Evolutionary conservation across 441 rosid genomes (phyloP).

Genomic region (Populus hybrid): DNA sequence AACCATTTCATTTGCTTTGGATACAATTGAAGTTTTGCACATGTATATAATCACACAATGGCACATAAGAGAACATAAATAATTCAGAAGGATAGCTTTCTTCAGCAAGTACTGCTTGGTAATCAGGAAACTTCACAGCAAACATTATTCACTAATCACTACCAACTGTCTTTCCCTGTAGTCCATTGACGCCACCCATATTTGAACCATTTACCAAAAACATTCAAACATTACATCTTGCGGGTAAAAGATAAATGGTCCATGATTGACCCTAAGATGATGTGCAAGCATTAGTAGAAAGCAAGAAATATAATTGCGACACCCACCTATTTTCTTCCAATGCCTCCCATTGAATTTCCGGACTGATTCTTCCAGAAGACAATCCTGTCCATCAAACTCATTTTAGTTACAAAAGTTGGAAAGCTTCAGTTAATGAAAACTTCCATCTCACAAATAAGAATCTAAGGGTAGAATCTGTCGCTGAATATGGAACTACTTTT

Average conservation of each 20-base stretch:
- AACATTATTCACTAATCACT: not conserved
- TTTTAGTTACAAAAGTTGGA: not conserved
- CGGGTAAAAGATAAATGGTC: not conserved
- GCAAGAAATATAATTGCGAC: not conserved
- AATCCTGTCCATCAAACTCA: slow-evolving; percentile 31
- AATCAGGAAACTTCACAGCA: not conserved
- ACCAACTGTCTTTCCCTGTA: not conserved
- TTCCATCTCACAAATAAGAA: not conserved
- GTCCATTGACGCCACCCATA: not conserved
- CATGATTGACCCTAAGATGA: not conserved
- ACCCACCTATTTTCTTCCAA: slow-evolving; percentile 48
- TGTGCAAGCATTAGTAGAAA: not conserved
- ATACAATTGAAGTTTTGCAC: not conserved
- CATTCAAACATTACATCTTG: not conserved
- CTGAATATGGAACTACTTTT: not conserved
- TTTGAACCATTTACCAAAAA: not conserved
- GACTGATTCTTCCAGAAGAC: slow-evolving; percentile 29
- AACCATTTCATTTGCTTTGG: not conserved
- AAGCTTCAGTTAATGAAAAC: not conserved
- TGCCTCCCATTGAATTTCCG: slow-evolving; percentile 34
- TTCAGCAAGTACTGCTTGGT: not conserved
- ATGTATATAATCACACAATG: not conserved
- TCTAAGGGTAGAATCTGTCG: not conserved
- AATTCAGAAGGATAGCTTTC: not conserved
- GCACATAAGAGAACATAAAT: not conserved